phyloP scores from a whole-genome alignment of 768 basidiomycete genomes.

The Agrocybe pediades region DNA sequence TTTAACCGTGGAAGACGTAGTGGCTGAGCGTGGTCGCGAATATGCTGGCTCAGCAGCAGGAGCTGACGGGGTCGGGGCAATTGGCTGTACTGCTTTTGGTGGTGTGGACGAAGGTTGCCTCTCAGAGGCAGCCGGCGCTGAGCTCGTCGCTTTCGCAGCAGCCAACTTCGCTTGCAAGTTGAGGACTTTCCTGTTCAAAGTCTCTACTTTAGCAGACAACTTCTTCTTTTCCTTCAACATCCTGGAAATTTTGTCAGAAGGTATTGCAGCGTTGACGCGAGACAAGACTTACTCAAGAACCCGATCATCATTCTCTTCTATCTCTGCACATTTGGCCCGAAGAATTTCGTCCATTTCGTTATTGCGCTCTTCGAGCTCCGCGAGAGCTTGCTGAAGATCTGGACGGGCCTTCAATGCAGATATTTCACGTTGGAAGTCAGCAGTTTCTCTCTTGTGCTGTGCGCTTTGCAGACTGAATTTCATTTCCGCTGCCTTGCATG shows the following conservation, averaged over 20 bases:
- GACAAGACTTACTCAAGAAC: slow-evolving; percentile 65
- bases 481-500: slow-evolving; percentile 62
- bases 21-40: slow-evolving; percentile 31
- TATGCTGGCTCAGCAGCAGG: slow-evolving; percentile 5
- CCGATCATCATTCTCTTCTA: slow-evolving; percentile 84
- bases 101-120: slow-evolving; percentile 8
- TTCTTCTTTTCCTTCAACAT: slow-evolving; percentile 84
- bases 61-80: slow-evolving; percentile 8
- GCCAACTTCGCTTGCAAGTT: slow-evolving; percentile 68
- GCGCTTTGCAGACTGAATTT: slow-evolving; percentile 63
- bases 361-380: slow-evolving; percentile 68
- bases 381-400: slow-evolving; percentile 54
- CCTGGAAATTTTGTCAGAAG: slow-evolving; percentile 35
- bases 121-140: slow-evolving; percentile 13
- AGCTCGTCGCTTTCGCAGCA: slow-evolving; percentile 44
- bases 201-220: slow-evolving; percentile 66
- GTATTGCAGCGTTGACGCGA: neutral
- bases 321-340: slow-evolving; percentile 69
- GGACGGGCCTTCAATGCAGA: slow-evolving; percentile 51
- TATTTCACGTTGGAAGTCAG: slow-evolving; percentile 60
- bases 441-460: slow-evolving; percentile 67
- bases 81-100: slow-evolving; percentile 3
- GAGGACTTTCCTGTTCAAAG: slow-evolving; percentile 72
- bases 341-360: slow-evolving; percentile 77
- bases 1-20: slow-evolving; percentile 23